A percentile compares a stretch with the other conserved stretches of the same genome.
phyloP scores from a whole-genome alignment of 1,284 basidiomycete species.

The Trametes hirsuta region DNA sequence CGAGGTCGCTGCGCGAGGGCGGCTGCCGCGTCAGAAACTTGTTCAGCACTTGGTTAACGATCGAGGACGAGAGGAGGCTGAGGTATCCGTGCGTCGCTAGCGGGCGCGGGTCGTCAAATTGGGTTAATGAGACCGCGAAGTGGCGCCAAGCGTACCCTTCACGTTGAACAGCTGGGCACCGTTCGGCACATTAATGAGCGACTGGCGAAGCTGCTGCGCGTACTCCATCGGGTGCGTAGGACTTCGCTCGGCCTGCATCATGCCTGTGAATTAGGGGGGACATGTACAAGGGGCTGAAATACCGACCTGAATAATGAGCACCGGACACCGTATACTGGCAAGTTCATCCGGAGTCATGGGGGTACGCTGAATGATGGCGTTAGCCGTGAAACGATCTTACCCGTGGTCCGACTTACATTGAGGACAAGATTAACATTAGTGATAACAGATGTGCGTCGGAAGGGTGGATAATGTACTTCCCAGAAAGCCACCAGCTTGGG shows the following conservation, averaged over 20 bases:
- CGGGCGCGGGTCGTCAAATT: background rate
- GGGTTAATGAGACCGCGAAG: background rate
- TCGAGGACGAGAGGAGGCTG: slow-evolving; percentile 57
- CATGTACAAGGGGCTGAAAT: background rate
- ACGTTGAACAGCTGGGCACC: slow-evolving; percentile 60
- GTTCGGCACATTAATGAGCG: slow-evolving; percentile 51
- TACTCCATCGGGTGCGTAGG: slow-evolving; percentile 56
- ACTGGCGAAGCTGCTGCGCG: slow-evolving; percentile 55
- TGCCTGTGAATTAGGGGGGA: background rate
- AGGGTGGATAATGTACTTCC: slow-evolving; percentile 59
- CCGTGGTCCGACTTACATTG: slow-evolving; percentile 48
- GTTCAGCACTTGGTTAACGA: slow-evolving; percentile 64
- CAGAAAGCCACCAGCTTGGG: slow-evolving; percentile 65
- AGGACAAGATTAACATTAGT: slow-evolving; percentile 58
- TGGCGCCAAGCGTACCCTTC: slow-evolving; percentile 50
- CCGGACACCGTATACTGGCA: slow-evolving; percentile 59
- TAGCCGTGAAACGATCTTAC: background rate
- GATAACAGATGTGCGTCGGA: slow-evolving; percentile 51
- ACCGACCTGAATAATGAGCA: slow-evolving; percentile 72
- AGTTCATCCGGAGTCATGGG: slow-evolving; percentile 51
- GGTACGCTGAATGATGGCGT: slow-evolving; percentile 46
- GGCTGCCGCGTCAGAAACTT: slow-evolving; percentile 64
- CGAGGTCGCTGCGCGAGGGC: slow-evolving; percentile 49
- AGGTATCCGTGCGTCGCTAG: slow-evolving; percentile 55
- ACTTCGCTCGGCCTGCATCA: slow-evolving; percentile 59